Evolutionary conservation across 108 stramenopile species (phyloP).

Genomic region (Pelagomonas calceolata): DNA sequence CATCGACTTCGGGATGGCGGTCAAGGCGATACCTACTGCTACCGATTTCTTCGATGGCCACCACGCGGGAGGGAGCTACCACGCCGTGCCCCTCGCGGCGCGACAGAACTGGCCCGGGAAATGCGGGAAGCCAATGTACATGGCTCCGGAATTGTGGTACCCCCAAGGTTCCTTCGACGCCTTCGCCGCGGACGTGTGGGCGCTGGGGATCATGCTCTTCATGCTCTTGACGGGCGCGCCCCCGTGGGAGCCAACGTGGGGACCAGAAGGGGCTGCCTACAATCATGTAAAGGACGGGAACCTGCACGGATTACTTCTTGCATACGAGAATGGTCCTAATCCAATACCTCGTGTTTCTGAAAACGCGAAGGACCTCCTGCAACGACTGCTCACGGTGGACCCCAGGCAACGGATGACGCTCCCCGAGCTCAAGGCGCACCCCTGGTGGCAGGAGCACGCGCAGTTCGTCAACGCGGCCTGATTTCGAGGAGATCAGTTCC

Average conservation of each 20-base stretch:
- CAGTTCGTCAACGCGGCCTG: too few species aligned
- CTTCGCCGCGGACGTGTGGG: neutral
- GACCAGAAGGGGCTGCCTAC: neutral
- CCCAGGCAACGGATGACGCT: constrained; percentile 1
- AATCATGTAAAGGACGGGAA: neutral
- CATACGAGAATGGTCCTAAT: too few species aligned
- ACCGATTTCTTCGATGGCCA: too few species aligned
- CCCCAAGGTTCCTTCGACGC: neutral
- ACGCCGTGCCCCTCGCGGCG: neutral
- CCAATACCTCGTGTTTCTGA: too few species aligned
- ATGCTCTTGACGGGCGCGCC: neutral
- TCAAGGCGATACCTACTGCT: neutral
- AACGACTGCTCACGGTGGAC: constrained; percentile 11
- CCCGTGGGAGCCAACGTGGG: neutral
- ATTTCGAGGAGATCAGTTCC: too few species aligned
- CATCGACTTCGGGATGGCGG: constrained; percentile 4
- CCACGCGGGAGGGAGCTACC: neutral
- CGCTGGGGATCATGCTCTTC: neutral
- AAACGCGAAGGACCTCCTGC: constrained; percentile 7
- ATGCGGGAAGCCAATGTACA: neutral
- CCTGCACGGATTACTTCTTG: neutral
- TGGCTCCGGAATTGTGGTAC: neutral
- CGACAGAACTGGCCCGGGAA: neutral
- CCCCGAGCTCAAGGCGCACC: constrained; percentile 11
- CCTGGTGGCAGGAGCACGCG: constrained; percentile 9